phyloP scores from a whole-genome alignment of 2,329 filamentous ascomycete species.

The Chrysosphaeria jannelii region DNA sequence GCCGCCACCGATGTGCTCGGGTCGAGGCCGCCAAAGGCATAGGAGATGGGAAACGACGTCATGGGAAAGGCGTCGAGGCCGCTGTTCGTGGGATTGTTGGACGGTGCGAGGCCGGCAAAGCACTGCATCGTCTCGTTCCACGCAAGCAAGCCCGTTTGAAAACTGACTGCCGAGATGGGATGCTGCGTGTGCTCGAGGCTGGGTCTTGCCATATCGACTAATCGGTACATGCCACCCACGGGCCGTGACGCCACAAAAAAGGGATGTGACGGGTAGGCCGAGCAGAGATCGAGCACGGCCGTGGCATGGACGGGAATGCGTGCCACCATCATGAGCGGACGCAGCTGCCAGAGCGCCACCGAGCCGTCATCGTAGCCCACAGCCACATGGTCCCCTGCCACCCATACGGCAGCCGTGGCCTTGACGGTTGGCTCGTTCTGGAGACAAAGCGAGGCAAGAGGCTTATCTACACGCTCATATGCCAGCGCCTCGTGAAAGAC shows the following conservation, averaged over 20 bases:
- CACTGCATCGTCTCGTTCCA: conserved; percentile 25
- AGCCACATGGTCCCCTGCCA: conserved; percentile 21
- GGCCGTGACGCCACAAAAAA: conserved; percentile 23
- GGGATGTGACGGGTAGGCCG: conserved; percentile 24
- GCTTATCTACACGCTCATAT: conserved; percentile 13
- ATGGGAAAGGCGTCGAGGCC: conserved; percentile 21
- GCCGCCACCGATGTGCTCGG: conserved; percentile 4
- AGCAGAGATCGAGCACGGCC: conserved; percentile 21
- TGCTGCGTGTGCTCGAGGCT: conserved; percentile 22
- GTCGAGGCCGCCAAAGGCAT: conserved; percentile 15
- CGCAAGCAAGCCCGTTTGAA: conserved; percentile 20
- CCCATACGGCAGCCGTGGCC: conserved; percentile 23
- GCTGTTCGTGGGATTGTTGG: conserved; percentile 20
- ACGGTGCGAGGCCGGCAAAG: conserved; percentile 21
- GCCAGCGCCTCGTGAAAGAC: not conserved
- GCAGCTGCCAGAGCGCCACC: conserved; percentile 23
- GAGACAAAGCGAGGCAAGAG: conserved; percentile 15
- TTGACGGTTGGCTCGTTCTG: conserved; percentile 16
- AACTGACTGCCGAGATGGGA: conserved; percentile 17
- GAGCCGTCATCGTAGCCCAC: conserved; percentile 25
- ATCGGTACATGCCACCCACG: conserved; percentile 19
- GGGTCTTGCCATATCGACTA: conserved; percentile 21
- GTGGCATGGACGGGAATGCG: conserved; percentile 23
- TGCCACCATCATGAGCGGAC: conserved; percentile 16
- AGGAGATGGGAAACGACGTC: conserved; percentile 21